Evolutionary conservation across 1,284 basidiomycete species (phyloP), one percentile per base, ranked within the genome.

Genomic region (Sanguinoderma infundibulare): DNA sequence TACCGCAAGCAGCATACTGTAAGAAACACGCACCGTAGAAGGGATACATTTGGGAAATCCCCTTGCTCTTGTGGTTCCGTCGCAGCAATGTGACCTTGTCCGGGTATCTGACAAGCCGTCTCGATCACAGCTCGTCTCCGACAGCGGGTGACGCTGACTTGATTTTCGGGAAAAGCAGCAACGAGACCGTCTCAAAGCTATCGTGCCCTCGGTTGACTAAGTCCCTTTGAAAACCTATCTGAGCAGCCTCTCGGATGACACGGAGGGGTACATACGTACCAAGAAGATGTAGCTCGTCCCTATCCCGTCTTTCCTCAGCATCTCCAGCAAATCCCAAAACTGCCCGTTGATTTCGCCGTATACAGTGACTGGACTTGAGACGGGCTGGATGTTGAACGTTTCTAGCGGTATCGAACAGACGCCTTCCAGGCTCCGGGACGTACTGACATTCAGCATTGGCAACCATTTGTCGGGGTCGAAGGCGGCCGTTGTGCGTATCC

Each of bases 201-300:
- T 98, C 98, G 75, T 98, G 95, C 12, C 97, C 97, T 64, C 96
- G 83, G 78, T 98, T 97, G 38, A 98, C 96, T 77, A 98, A 98
- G 77, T 98, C 96, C 56, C 96, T 96, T 95, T 97, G n/a, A 73
- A 55, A 58, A 36, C 17, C 12, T 26, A 57, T 62, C 60, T 71
- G 52, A 73, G 72, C 69, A 60, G 66, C 55, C 59, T 64, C 63
- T 38, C 47, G 55, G 22, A 7, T 50, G 40, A 49, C 26, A 35
- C 51, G 53, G 68, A 65, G 67, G 69, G 73, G 73, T 77, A 83
- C 81, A 75, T 83, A 89, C 87, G 81, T 85, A 92, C 95, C 96
- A 98, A 98, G 75, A 98, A 98, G 63, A 98, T 94, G 76, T 98
- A 98, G 71, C 93, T 95, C 63, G 95, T 98, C 62, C 89, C 86